Evolutionary conservation across 129 eudicot genomes (phyloP).

Genomic region (Logfia minima): DNA sequence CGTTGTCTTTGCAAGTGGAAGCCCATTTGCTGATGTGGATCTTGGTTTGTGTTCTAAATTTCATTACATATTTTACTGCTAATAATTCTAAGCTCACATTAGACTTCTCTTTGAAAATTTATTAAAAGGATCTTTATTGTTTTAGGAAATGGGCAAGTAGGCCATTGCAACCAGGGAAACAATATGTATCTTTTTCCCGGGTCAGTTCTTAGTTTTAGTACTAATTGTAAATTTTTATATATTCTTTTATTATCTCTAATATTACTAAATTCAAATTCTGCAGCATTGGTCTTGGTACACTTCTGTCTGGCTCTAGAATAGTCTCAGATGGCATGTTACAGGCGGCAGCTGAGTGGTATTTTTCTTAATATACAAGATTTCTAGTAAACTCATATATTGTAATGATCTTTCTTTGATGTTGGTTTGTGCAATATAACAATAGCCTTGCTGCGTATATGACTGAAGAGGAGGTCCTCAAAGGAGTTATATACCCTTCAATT

Average conservation of each 20-base stretch:
- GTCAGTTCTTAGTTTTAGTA: constrained; percentile 40
- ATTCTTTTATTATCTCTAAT: constrained; percentile 6
- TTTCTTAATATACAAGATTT: neutral
- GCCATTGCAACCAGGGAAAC: constrained; percentile 96
- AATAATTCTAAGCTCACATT: neutral
- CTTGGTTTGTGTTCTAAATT: constrained; percentile 59
- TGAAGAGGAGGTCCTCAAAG: constrained; percentile 84
- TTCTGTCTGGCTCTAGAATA: constrained; percentile 81
- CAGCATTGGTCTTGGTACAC: constrained; percentile 97
- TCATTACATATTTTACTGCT: constrained; percentile 10
- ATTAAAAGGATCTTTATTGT: neutral
- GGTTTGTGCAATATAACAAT: constrained; percentile 9
- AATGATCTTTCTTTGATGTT: neutral
- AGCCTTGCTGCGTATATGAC: constrained; percentile 96
- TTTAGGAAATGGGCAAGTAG: constrained; percentile 78
- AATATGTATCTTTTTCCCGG: constrained; percentile 98
- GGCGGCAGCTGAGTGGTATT: constrained; percentile 97
- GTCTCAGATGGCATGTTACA: constrained; percentile 98
- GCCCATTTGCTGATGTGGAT: constrained; percentile 89
- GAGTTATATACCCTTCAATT: constrained; percentile 84
- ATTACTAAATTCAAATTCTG: constrained; percentile 17
- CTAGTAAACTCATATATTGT: neutral
- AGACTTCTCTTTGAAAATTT: neutral
- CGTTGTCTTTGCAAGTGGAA: constrained; percentile 88
- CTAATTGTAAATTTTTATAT: neutral